Evolutionary conservation across 1,284 basidiomycete genomes (phyloP), one percentile per base, ranked within the genome.

Genomic region (Boletus smithii): DNA sequence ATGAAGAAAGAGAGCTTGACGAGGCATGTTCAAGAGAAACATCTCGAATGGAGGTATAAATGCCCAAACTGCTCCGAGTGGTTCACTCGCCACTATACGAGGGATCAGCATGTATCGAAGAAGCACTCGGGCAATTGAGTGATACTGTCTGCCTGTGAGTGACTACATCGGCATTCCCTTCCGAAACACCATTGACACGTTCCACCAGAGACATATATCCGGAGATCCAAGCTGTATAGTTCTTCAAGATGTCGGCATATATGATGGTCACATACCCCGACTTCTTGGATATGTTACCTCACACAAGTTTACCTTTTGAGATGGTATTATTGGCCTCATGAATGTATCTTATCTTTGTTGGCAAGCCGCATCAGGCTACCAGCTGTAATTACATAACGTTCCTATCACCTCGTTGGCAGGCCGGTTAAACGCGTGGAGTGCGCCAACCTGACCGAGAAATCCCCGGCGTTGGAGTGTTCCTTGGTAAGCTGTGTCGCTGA

Each of bases 1-100:
- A 55, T 69, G 62, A 67, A 53, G 20, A 68, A 45, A 16, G 67
- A 68, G 47, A 67, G 67, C 27, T 16, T 65, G 18, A 37, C 43
- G 26, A 52, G 66, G 26, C 63, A 65, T 16, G 36, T 65, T 5
- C 53, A 52, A 17, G 67, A 69, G 27, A 48, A 18, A 16, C 63
- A 69, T 20, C 48, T 69, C n/a, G 50, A 51, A 37, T 29, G 40
- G 26, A 63, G 20, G 37, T 46, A 47, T 18, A 0, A 3, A 7
- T 69, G 65, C 41, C 32, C 43, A 8, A 10, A 31, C 22, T 69
- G 63, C 22, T 3, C 16, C 2, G 55, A 57, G 18, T 35, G 30
- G 32, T 65, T 69, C 42, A 63, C 65, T 8, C 66, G 66, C 16
- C 41, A n/a, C 42, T 8, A 66, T 29, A 63, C 66, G 5, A 36